A percentile compares a stretch with the other conserved stretches of the same genome.
phyloP scores from a whole-genome alignment of 352 stramenopile species.

The Saprolegnia parasitica region DNA sequence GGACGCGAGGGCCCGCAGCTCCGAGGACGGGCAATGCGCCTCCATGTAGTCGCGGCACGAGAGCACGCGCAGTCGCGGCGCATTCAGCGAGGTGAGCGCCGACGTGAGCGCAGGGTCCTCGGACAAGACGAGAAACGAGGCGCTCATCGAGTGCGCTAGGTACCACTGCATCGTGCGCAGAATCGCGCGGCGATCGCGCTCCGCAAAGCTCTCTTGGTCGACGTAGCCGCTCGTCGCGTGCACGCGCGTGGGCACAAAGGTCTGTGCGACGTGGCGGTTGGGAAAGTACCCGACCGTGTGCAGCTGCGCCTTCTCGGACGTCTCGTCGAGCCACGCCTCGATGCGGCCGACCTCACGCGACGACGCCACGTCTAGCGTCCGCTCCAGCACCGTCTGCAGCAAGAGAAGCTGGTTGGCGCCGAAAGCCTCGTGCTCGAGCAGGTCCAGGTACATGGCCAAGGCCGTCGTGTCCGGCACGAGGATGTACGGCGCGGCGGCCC shows the following conservation, averaged over 20 bases:
- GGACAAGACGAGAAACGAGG: conserved; percentile 57
- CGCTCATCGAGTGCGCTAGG: conserved; percentile 39
- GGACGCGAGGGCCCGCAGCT: conserved; percentile 43
- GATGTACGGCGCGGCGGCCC: neutral
- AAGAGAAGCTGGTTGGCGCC: conserved; percentile 49
- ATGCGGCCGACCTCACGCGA: conserved; percentile 59
- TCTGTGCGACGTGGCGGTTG: conserved; percentile 64
- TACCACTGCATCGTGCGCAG: conserved; percentile 67
- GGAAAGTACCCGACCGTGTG: conserved; percentile 54
- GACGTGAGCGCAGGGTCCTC: conserved; percentile 40
- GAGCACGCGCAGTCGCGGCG: conserved; percentile 43
- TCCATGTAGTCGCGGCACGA: conserved; percentile 55
- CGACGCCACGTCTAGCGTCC: conserved; percentile 58
- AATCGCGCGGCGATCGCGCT: conserved; percentile 44
- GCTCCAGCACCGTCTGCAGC: conserved; percentile 64
- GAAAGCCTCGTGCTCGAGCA: conserved; percentile 59
- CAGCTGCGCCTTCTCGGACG: conserved; percentile 43
- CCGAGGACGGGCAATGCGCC: conserved; percentile 37
- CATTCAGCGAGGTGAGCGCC: conserved; percentile 33
- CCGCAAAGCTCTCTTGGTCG: conserved; percentile 38
- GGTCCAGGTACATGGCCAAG: conserved; percentile 70
- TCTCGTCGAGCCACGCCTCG: conserved; percentile 48
- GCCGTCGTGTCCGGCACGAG: conserved; percentile 59
- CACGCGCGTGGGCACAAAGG: conserved; percentile 37
- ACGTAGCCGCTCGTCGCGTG: conserved; percentile 4